A percentile compares a stretch with the other conserved stretches of the same genome.
Evolutionary conservation across 441 rosid genomes (phyloP).

Genomic region (Aleurites moluccanus): DNA sequence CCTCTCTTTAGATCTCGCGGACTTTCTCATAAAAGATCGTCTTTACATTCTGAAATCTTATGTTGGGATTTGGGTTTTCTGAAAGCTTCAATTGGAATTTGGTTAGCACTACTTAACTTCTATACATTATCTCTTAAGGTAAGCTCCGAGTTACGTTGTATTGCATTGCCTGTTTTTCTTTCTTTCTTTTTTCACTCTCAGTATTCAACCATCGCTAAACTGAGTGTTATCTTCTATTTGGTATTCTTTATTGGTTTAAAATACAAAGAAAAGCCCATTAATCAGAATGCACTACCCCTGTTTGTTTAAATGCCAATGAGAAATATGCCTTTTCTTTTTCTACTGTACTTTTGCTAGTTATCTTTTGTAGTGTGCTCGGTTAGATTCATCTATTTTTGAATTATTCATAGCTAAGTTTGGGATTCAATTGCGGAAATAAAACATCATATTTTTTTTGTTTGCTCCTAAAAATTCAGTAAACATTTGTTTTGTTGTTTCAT

Average conservation of each 20-base stretch:
- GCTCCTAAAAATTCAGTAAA: neutral
- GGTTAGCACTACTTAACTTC: neutral
- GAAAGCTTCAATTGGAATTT: neutral
- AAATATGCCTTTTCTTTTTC: neutral
- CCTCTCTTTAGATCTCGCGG: neutral
- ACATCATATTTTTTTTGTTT: neutral
- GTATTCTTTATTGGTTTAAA: neutral
- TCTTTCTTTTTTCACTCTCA: neutral
- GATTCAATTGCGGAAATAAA: no score
- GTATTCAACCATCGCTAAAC: neutral
- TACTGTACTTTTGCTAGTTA: neutral
- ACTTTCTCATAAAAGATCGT: neutral
- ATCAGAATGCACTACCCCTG: conserved; percentile 3
- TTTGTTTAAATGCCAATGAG: conserved; percentile 34
- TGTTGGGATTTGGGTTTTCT: neutral
- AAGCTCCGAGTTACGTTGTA: conserved; percentile 6
- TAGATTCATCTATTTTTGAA: neutral
- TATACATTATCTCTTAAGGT: neutral
- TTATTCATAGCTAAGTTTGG: neutral
- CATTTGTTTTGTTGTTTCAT: neutral
- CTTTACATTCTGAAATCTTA: neutral
- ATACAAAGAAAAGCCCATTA: neutral
- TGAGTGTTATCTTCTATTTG: neutral
- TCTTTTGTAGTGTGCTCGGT: neutral
- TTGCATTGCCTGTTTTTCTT: neutral